These are phyloP conservation scores for Ephemerocybe angulata DNA, from an alignment of 768 basidiomycete genomes.

Conservation along the genomic window DNA sequence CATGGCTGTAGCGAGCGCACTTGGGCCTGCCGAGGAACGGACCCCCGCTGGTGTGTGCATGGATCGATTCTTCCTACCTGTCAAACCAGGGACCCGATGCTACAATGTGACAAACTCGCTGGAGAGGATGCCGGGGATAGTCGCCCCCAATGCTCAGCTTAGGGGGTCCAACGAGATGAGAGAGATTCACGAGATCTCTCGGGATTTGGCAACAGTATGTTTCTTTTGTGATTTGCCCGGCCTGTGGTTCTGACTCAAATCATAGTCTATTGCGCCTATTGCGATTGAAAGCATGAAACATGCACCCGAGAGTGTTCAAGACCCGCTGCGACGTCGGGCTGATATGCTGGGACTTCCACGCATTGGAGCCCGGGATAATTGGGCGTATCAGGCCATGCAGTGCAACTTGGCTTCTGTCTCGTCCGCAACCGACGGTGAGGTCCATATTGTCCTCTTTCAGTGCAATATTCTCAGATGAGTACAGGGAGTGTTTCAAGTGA, in stretches of 20 bases:
- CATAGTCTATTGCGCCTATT: background rate
- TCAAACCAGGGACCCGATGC: background rate
- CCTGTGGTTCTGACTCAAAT: background rate
- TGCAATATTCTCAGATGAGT: background rate
- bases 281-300: background rate
- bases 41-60: background rate
- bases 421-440: background rate
- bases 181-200: background rate
- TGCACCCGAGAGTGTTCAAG: background rate
- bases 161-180: background rate
- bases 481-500: background rate
- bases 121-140: background rate
- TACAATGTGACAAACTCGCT: background rate
- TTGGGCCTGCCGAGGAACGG: background rate
- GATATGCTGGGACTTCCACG: background rate
- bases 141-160: background rate
- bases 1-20: background rate
- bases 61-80: background rate
- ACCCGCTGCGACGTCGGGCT: background rate
- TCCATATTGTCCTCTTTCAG: no score
- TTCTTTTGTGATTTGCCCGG: background rate
- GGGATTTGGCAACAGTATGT: background rate
- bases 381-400: background rate
- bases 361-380: background rate
- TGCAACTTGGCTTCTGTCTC: background rate